Conservation (phyloP, 2,329 filamentous ascomycete genomes). For the Ophiostoma ips region DNA sequence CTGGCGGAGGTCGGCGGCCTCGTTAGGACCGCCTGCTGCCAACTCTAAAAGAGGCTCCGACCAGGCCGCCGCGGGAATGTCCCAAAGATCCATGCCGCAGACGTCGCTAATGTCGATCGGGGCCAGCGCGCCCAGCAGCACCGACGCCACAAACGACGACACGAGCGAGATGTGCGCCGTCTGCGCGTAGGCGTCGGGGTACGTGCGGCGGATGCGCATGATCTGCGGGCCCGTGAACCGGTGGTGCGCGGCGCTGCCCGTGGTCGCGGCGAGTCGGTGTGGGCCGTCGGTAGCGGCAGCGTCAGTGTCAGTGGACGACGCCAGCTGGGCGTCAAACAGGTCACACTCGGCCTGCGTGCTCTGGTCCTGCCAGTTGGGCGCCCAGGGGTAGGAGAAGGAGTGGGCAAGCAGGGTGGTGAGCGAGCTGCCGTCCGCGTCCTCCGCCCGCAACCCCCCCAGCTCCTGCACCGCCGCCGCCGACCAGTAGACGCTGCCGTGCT, state of each 20-base stretch:
- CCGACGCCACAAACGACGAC: conserved; percentile 84
- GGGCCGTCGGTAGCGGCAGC: conserved; percentile 33
- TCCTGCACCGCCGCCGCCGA: conserved; percentile 50
- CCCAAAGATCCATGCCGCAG: conserved; percentile 94
- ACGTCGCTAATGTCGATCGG: conserved; percentile 90
- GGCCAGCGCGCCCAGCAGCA: conserved; percentile 74
- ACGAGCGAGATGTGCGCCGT: conserved; percentile 84
- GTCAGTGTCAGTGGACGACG: conserved; percentile 24
- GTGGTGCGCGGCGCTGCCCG: conserved; percentile 90
- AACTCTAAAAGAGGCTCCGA: conserved; percentile 62
- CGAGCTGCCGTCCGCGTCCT: conserved; percentile 36
- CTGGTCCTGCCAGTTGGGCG: conserved; percentile 96
- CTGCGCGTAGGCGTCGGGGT: conserved; percentile 66
- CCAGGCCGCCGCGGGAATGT: conserved; percentile 63
- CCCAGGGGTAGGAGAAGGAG: conserved; percentile 72
- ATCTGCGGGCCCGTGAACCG: conserved; percentile 98
- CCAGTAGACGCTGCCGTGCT: conserved; percentile 98
- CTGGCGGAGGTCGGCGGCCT: conserved; percentile 47
- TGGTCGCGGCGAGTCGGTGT: conserved; percentile 59
- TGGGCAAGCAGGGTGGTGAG: conserved; percentile 59
- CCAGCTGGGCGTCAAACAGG: conserved; percentile 59
- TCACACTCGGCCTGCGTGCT: conserved; percentile 90
- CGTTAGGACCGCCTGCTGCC: conserved; percentile 48
- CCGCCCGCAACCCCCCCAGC: conserved; percentile 43
- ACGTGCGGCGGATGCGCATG: conserved; percentile 66